Base-by-base conservation (phyloP, 2,329 filamentous ascomycete species). In the Sarocladiaceae sp. region DNA sequence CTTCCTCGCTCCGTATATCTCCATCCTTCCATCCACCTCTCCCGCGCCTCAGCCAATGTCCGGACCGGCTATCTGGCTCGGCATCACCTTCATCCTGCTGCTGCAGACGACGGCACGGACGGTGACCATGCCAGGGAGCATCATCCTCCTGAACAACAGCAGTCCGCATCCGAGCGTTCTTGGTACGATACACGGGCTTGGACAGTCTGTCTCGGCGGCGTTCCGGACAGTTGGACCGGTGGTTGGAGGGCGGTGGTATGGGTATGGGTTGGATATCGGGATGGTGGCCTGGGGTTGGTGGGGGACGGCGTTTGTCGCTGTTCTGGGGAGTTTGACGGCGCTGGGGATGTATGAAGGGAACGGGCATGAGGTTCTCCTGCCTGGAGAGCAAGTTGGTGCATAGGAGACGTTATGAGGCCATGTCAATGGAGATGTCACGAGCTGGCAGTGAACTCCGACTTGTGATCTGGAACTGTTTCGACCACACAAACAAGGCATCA, bases 101-200 rank as follows among this genome's bases (percentile, higher is more conserved):
- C 58, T 88, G 7, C 85, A 90, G 57, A 85, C 88, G 13, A 69
- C 82, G 3, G 85, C 82, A 0, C 73, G 85, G 21, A 91, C 86
- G 0, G 88, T 90, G 53, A 74, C 74, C 0, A 61, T 77, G 7
- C 76, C 76, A 1, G 73, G 73, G 3, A 76, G 72, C 55, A 76
- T 78, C 27, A 78, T 81, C 45, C 59, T 81, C 7, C 62, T 81
- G 33, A 81, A 80, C 52, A 80, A 82, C 54, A 75, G 74, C 52
- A 75, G 73, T 31, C 77, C 78, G 1, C 73, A 79, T 51, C 75
- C 74, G 0, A 73, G 69, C 37, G 75, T 79, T 3, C 60, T 81
- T 13, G 77, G 76, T 1, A 76, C 76, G 0, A 70, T 82, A 9
- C 76, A 78, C 47, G 73, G 74, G 5, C 57, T 76, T 1, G 74